Percentiles rank a stretch among this genome's conserved stretches.
phyloP scores from a whole-genome alignment of 805 yeast species.

The Candida pseudoglaebosa region DNA sequence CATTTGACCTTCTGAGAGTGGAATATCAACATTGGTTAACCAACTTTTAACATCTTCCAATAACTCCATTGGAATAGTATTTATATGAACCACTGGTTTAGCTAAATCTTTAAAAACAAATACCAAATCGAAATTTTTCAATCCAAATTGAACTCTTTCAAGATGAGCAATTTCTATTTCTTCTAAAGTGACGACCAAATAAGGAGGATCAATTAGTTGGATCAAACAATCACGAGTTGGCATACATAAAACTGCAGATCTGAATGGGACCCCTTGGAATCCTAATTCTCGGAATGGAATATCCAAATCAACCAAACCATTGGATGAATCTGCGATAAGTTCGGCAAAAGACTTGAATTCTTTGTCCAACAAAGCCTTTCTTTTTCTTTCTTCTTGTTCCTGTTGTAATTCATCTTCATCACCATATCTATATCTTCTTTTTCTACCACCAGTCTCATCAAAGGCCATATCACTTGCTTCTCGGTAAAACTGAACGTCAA shows the following conservation, averaged over 20 bases:
- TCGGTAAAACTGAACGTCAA: constrained; percentile 92
- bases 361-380: constrained; percentile 85
- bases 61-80: constrained; percentile 90
- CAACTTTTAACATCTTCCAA: constrained; percentile 92
- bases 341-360: constrained; percentile 90
- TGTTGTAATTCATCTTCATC: constrained; percentile 98
- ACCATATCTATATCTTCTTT: constrained; percentile 85
- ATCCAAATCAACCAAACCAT: constrained; percentile 82
- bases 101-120: constrained; percentile 90
- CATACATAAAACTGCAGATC: constrained; percentile 91
- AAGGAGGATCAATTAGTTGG: constrained; percentile 93
- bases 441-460: constrained; percentile 95
- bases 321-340: constrained; percentile 81
- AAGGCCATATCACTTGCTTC: constrained; percentile 95
- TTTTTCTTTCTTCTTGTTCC: constrained; percentile 95
- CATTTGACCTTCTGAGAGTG: constrained; percentile 90
- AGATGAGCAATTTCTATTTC: constrained; percentile 93
- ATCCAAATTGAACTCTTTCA: constrained; percentile 96
- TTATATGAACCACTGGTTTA: constrained; percentile 84
- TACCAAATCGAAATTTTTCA: constrained; percentile 95
- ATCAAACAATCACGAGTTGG: constrained; percentile 97
- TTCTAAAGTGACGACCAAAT: constrained; percentile 81
- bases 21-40: constrained; percentile 97
- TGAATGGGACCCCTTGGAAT: constrained; percentile 94
- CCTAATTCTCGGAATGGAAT: constrained; percentile 95